These are phyloP conservation scores for Heliosperma pusillum DNA, from an alignment of 148 eudicot genomes.

Conservation along the genomic window DNA sequence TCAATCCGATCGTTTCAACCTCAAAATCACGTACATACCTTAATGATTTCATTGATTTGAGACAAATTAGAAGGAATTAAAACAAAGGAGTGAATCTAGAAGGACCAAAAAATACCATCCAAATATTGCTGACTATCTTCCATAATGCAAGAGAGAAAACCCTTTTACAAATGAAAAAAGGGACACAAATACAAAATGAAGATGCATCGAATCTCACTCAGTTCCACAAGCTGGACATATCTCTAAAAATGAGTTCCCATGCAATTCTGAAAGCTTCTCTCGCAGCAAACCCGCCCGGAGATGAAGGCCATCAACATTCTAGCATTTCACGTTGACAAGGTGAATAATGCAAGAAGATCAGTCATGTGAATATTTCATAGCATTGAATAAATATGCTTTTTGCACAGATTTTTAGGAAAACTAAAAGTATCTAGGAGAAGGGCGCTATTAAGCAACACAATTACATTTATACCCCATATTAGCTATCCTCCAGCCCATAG, in stretches of 20 bases:
- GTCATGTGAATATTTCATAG: neutral
- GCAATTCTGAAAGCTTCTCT: constrained; percentile 86
- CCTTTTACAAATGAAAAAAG: neutral
- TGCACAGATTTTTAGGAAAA: neutral
- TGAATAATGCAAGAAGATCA: constrained; percentile 9
- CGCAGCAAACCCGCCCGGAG: constrained; percentile 89
- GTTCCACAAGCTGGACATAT: constrained; percentile 73
- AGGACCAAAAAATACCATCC: neutral
- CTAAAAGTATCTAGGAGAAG: neutral
- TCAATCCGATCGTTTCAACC: constrained; percentile 90
- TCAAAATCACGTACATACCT: constrained; percentile 96
- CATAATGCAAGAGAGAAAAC: neutral
- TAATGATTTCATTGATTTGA: constrained; percentile 24
- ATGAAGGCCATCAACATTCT: constrained; percentile 98
- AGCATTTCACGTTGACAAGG: constrained; percentile 25
- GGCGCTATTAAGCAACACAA: neutral
- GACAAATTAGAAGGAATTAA: constrained; percentile 5
- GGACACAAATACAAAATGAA: constrained; percentile 11
- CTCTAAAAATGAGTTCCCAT: constrained; percentile 96
- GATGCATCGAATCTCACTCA: constrained; percentile 59
- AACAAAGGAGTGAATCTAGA: neutral
- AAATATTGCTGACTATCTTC: neutral
- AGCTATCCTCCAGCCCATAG: too few species aligned
- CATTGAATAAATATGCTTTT: neutral
- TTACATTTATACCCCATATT: neutral